These are phyloP conservation scores for Petunia secreta DNA, from an alignment of 257 asterid genomes.

Conservation along the genomic window DNA sequence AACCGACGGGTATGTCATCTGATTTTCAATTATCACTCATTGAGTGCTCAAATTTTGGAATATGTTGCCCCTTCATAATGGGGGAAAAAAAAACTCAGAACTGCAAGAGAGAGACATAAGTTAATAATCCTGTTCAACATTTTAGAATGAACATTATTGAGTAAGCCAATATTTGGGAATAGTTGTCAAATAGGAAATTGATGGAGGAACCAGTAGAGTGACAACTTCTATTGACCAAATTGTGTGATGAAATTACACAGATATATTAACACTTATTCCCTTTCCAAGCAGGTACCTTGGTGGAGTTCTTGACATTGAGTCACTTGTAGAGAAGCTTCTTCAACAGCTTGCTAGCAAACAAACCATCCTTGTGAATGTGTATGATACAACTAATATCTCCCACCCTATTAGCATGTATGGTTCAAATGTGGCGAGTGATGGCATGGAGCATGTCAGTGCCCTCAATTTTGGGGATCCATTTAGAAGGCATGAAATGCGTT, in stretches of 20 bases:
- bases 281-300: conserved; percentile 80
- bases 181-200: background rate
- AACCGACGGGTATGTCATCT: conserved; percentile 70
- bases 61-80: conserved; percentile 11
- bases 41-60: background rate
- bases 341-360: conserved; percentile 99
- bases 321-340: conserved; percentile 95
- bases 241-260: background rate
- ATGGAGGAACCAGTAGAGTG: background rate
- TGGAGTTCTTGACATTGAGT: conserved; percentile 95
- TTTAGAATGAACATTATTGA: conserved; percentile 1
- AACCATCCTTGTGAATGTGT: conserved; percentile 87
- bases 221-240: background rate
- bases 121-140: background rate
- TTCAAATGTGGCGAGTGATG: conserved; percentile 53
- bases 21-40: conserved; percentile 8
- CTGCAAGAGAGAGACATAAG: conserved; percentile 8
- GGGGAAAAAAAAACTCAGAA: conserved; percentile 7
- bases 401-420: conserved; percentile 93
- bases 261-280: conserved; percentile 24
- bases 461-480: conserved; percentile 97
- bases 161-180: background rate
- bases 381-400: conserved; percentile 71
- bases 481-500: conserved; percentile 95
- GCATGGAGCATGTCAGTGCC: conserved; percentile 61